These are phyloP conservation scores for Epichloe aotearoae DNA, from an alignment of 2,329 filamentous ascomycete species.

Conservation along the genomic window DNA sequence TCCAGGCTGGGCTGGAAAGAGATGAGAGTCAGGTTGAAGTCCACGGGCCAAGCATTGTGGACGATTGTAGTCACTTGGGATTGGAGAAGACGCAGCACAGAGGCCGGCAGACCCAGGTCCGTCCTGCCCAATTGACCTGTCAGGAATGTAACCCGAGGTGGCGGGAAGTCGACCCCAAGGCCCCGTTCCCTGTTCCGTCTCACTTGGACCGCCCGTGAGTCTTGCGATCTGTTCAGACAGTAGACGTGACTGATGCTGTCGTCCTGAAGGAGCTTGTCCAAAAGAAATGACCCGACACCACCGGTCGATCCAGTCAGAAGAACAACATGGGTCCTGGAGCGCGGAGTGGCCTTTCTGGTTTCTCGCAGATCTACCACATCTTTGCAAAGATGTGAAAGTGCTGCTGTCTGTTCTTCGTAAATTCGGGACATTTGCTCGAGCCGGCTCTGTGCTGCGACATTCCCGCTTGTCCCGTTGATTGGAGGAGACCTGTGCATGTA, in stretches of 20 bases:
- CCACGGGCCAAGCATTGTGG: constrained; percentile 7
- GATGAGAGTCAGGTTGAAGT: constrained; percentile 4
- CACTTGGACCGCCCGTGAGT: neutral
- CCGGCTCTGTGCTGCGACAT: neutral
- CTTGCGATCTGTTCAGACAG: constrained; percentile 5
- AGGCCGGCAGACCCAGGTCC: neutral
- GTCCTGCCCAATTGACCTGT: neutral
- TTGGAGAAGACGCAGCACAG: neutral
- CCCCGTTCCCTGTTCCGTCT: neutral
- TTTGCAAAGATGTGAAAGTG: neutral
- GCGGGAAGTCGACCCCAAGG: neutral
- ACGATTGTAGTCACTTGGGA: constrained; percentile 1
- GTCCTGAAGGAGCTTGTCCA: constrained; percentile 2
- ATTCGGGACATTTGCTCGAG: neutral
- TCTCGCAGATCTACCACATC: neutral
- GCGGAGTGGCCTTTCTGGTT: neutral
- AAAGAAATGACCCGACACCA: constrained; percentile 4
- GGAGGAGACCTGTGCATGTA: neutral
- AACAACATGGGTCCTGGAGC: neutral
- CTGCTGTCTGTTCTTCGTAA: neutral
- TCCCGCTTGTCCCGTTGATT: neutral
- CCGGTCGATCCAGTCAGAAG: constrained; percentile 7
- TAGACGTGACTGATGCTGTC: neutral
- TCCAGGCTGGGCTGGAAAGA: constrained; percentile 2
- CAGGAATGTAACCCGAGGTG: constrained; percentile 2